A percentile compares a stretch with the other conserved stretches of the same genome.
These are phyloP conservation scores for Conidiobolus incongruus DNA, from an alignment of 371 early-diverging fungal species.

Conservation along the genomic window DNA sequence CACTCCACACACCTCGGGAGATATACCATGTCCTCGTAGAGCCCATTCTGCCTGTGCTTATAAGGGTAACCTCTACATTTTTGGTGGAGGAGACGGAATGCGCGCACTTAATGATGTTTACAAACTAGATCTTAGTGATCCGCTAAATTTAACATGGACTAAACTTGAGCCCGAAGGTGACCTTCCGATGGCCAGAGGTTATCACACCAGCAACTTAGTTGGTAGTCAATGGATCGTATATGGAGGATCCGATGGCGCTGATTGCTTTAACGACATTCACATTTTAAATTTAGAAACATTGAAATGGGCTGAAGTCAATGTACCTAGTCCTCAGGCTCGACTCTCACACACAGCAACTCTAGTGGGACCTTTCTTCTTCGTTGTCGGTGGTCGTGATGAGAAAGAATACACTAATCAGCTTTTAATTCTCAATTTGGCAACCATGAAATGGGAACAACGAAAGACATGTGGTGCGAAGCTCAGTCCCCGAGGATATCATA, in stretches of 20 bases:
- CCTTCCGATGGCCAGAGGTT: slow-evolving; percentile 55
- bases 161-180: slow-evolving; percentile 27
- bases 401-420: slow-evolving; percentile 52
- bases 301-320: slow-evolving; percentile 4
- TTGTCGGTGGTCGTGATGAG: slow-evolving; percentile 81
- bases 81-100: slow-evolving; percentile 81
- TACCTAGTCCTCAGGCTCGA: slow-evolving; percentile 20
- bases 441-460: slow-evolving; percentile 38
- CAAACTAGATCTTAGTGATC: slow-evolving; percentile 18
- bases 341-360: slow-evolving; percentile 67
- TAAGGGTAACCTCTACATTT: slow-evolving; percentile 41
- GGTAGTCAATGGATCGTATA: slow-evolving; percentile 51
- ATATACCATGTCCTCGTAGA: slow-evolving; percentile 43
- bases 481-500: slow-evolving; percentile 58
- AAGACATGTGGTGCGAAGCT: slow-evolving; percentile 44
- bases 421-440: slow-evolving; percentile 56
- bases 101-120: slow-evolving; percentile 64
- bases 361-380: slow-evolving; percentile 73
- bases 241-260: slow-evolving; percentile 80
- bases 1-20: slow-evolving; percentile 20
- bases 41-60: slow-evolving; percentile 73
- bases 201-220: slow-evolving; percentile 66
- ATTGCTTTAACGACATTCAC: slow-evolving; percentile 64
- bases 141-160: slow-evolving; percentile 16
- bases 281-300: slow-evolving; percentile 30